A percentile compares a stretch with the other conserved stretches of the same genome.
phyloP scores from a whole-genome alignment of 345 rosid species.

The Litchi chinensis region DNA sequence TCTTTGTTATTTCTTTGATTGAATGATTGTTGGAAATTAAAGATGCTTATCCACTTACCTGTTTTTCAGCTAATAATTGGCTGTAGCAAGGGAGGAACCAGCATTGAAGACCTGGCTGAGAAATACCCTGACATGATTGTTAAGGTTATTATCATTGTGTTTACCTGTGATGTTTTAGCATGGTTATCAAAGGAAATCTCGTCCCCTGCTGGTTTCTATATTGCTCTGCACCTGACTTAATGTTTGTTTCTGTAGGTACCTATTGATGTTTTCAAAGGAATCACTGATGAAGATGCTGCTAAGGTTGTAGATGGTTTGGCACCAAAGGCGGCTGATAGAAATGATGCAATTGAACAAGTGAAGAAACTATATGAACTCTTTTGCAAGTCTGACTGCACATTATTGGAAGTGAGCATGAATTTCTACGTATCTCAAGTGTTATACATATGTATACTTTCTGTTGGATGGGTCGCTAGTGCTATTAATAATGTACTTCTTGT shows the following conservation, averaged over 20 bases:
- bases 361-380: conserved; percentile 94
- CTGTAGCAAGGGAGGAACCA: conserved; percentile 97
- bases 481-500: background rate
- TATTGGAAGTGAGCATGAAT: conserved; percentile 81
- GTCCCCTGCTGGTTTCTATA: conserved; percentile 13
- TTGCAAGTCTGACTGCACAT: conserved; percentile 81
- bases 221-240: conserved; percentile 19
- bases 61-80: conserved; percentile 83
- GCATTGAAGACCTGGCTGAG: conserved; percentile 99
- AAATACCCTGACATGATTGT: conserved; percentile 96
- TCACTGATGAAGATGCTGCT: conserved; percentile 96
- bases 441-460: background rate
- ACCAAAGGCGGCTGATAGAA: conserved; percentile 77
- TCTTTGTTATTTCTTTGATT: background rate
- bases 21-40: conserved; percentile 2
- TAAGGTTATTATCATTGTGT: conserved; percentile 51
- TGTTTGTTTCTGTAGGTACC: conserved; percentile 65
- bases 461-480: conserved; percentile 4
- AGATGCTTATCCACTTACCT: conserved; percentile 3
- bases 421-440: conserved; percentile 7
- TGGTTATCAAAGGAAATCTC: conserved; percentile 11
- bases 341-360: conserved; percentile 88
- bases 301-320: conserved; percentile 97
- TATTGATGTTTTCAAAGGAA: conserved; percentile 88
- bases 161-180: conserved; percentile 15